Conservation (phyloP, 352 stramenopile species). For the Phytophthora boehmeriae region DNA sequence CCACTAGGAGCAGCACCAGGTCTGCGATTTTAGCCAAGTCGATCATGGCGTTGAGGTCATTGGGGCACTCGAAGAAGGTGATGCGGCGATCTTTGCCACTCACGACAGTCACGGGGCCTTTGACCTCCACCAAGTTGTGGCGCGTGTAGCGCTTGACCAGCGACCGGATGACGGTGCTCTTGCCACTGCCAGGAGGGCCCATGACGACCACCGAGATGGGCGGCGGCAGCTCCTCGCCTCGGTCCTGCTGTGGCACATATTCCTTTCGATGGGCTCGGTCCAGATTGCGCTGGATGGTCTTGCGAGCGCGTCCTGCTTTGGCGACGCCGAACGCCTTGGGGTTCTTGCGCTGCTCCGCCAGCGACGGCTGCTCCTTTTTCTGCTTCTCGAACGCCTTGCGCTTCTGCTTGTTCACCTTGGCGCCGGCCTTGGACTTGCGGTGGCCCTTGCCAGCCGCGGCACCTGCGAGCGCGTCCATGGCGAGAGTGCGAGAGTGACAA, state of each 20-base stretch:
- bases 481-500: background rate
- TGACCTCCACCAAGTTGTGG: conserved; percentile 96
- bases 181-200: conserved; percentile 96
- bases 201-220: conserved; percentile 98
- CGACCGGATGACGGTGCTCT: conserved; percentile 97
- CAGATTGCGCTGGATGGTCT: conserved; percentile 97
- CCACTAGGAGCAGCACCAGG: conserved; percentile 98
- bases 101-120: conserved; percentile 99
- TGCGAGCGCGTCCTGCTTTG: conserved; percentile 95
- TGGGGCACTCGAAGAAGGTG: conserved; percentile 99
- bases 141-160: conserved; percentile 99
- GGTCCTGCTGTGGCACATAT: conserved; percentile 92
- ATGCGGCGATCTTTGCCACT: conserved; percentile 97
- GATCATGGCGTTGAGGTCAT: conserved; percentile 92
- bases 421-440: conserved; percentile 85
- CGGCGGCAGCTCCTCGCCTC: conserved; percentile 87
- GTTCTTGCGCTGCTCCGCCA: conserved; percentile 95
- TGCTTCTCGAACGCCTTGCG: conserved; percentile 90
- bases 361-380: conserved; percentile 77
- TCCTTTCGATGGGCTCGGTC: conserved; percentile 98
- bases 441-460: conserved; percentile 64
- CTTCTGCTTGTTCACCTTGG: conserved; percentile 97
- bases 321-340: conserved; percentile 96
- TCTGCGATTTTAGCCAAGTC: conserved; percentile 99
- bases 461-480: conserved; percentile 45